These are phyloP conservation scores for Xylaria sp. DNA, from an alignment of 2,329 filamentous ascomycete genomes.

Conservation along the genomic window DNA sequence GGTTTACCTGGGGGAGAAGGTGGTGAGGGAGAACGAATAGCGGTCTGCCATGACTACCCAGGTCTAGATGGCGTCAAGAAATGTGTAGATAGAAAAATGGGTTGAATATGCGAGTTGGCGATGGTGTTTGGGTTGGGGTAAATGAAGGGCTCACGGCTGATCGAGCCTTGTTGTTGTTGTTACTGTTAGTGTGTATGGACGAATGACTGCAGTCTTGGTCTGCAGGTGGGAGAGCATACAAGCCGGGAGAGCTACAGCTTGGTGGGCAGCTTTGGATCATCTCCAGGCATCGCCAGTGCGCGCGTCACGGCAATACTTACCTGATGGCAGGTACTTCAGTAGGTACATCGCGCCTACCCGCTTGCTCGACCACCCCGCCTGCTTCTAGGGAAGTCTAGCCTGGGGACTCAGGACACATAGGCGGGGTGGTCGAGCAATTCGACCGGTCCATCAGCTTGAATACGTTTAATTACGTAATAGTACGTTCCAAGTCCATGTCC, in stretches of 20 bases:
- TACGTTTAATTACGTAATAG: background rate
- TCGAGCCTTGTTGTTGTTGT: conserved; percentile 18
- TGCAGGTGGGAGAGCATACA: background rate
- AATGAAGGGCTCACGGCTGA: conserved; percentile 14
- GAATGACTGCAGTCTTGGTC: too few relatives aligned
- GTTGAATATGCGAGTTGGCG: conserved; percentile 4
- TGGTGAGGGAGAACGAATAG: conserved; percentile 99
- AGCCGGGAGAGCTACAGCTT: background rate
- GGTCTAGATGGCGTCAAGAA: background rate
- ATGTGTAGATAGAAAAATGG: conserved; percentile 6
- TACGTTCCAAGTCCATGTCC: background rate
- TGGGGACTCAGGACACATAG: background rate
- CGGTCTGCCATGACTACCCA: conserved; percentile 76
- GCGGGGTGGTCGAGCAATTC: background rate
- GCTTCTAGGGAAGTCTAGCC: background rate
- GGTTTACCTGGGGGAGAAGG: conserved; percentile 95
- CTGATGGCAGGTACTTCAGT: background rate
- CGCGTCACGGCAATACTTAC: conserved; percentile 1
- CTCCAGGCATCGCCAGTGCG: conserved; percentile 25
- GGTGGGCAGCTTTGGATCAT: conserved; percentile 10
- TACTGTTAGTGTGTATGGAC: conserved; percentile 8
- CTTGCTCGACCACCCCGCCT: background rate
- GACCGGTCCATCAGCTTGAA: background rate
- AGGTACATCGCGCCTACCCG: too few relatives aligned
- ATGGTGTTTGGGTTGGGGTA: conserved; percentile 1